Evolutionary conservation across 2,329 filamentous ascomycete genomes (phyloP).

Genomic region (Alternaria triticina): DNA sequence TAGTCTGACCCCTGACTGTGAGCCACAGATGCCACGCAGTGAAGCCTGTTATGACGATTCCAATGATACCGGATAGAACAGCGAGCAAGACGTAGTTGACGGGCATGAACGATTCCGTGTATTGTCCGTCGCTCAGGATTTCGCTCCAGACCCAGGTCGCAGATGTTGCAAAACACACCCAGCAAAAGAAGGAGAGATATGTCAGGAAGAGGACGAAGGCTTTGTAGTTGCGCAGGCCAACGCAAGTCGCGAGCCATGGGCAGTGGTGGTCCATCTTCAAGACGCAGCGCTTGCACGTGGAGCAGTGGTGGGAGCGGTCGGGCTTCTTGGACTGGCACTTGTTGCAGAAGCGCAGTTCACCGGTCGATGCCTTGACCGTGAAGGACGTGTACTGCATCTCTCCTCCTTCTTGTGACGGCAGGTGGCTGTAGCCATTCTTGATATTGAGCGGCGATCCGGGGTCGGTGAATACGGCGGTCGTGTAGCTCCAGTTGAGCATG

Average conservation of each 20-base stretch:
- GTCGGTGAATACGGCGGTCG: constrained; percentile 88
- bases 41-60: constrained; percentile 85
- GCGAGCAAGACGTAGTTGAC: constrained; percentile 90
- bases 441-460: constrained; percentile 71
- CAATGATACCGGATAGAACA: constrained; percentile 89
- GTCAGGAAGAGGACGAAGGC: constrained; percentile 90
- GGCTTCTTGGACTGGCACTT: constrained; percentile 96
- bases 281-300: constrained; percentile 89
- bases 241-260: constrained; percentile 95
- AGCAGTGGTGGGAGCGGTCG: constrained; percentile 96
- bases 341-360: constrained; percentile 89
- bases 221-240: constrained; percentile 95
- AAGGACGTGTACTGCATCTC: constrained; percentile 70
- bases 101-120: constrained; percentile 78
- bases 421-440: constrained; percentile 72
- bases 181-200: constrained; percentile 86
- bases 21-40: constrained; percentile 91
- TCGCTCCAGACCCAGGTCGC: constrained; percentile 85
- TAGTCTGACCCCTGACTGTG: constrained; percentile 80
- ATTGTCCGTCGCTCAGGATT: constrained; percentile 72
- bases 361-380: constrained; percentile 85
- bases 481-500: constrained; percentile 88
- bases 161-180: constrained; percentile 78
- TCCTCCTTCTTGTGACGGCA: constrained; percentile 73
- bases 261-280: constrained; percentile 99